A percentile compares a stretch with the other conserved stretches of the same genome.
Evolutionary conservation across 2,329 filamentous ascomycete genomes (phyloP).

Genomic region (Beauveria australis): DNA sequence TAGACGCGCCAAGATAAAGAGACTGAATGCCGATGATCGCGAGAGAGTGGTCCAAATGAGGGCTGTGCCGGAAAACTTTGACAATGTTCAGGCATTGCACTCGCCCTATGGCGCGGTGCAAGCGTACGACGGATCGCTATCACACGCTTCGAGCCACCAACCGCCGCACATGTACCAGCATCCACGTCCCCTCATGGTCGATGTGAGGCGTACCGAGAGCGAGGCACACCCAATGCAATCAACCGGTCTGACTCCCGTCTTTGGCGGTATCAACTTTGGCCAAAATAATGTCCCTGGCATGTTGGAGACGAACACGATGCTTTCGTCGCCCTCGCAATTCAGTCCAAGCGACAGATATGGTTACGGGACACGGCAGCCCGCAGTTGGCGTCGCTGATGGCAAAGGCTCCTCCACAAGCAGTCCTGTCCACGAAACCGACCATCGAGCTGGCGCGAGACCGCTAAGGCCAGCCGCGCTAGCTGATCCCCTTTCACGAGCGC

Average conservation of each 20-base stretch:
- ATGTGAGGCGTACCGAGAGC: slow-evolving; percentile 54
- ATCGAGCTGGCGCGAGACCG: slow-evolving; percentile 38
- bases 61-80: slow-evolving; percentile 62
- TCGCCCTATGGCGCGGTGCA: slow-evolving; percentile 58
- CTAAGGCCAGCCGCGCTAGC: slow-evolving; percentile 51
- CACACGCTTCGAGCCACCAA: slow-evolving; percentile 32
- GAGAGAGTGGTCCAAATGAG: slow-evolving; percentile 66
- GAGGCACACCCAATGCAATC: slow-evolving; percentile 57
- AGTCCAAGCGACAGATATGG: slow-evolving; percentile 38
- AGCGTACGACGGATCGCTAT: slow-evolving; percentile 38
- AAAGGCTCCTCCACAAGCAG: neutral
- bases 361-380: slow-evolving; percentile 23
- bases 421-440: slow-evolving; percentile 16
- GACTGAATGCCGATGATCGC: slow-evolving; percentile 60
- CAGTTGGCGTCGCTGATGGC: slow-evolving; percentile 29
- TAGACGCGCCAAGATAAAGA: slow-evolving; percentile 64
- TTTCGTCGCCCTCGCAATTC: slow-evolving; percentile 39
- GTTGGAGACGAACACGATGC: slow-evolving; percentile 48
- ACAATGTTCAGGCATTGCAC: slow-evolving; percentile 61
- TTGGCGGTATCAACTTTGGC: slow-evolving; percentile 58
- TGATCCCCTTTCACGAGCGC: slow-evolving; percentile 47
- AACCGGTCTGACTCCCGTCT: slow-evolving; percentile 57
- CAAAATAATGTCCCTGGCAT: slow-evolving; percentile 41
- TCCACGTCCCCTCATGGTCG: slow-evolving; percentile 60
- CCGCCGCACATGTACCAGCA: slow-evolving; percentile 40